Percentiles rank a stretch among this genome's conserved stretches.
Evolutionary conservation across 2,329 filamentous ascomycete genomes (phyloP).

Genomic region (Thelonectria rubi): DNA sequence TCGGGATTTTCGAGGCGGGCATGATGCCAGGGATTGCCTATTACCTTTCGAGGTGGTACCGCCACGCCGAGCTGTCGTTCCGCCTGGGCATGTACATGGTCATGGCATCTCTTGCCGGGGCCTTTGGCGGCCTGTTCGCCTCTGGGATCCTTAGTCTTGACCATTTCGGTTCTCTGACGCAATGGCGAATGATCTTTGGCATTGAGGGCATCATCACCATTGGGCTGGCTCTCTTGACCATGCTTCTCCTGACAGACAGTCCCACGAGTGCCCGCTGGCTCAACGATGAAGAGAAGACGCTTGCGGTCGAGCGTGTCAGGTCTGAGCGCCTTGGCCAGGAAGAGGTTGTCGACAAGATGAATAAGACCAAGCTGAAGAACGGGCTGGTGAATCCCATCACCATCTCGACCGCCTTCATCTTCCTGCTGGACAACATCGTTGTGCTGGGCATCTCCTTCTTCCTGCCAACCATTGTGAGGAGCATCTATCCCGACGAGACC

Average conservation of each 20-base stretch:
- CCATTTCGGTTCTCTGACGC: constrained; percentile 61
- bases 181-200: constrained; percentile 74
- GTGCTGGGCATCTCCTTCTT: constrained; percentile 73
- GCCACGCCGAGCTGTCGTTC: constrained; percentile 67
- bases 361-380: constrained; percentile 60
- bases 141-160: constrained; percentile 67
- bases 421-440: constrained; percentile 70
- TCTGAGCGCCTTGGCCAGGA: constrained; percentile 64
- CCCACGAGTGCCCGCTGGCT: constrained; percentile 71
- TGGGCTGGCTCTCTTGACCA: constrained; percentile 62
- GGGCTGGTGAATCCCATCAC: constrained; percentile 69
- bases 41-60: constrained; percentile 70
- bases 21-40: constrained; percentile 72
- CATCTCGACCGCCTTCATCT: constrained; percentile 61
- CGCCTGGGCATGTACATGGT: constrained; percentile 69
- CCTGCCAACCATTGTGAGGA: constrained; percentile 62
- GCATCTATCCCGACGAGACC: constrained; percentile 24
- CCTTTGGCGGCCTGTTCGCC: constrained; percentile 70
- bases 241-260: constrained; percentile 70
- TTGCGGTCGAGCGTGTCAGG: constrained; percentile 67
- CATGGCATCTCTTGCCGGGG: constrained; percentile 69
- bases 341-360: constrained; percentile 67
- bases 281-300: constrained; percentile 65
- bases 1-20: constrained; percentile 69
- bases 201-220: constrained; percentile 70